These are phyloP conservation scores for Arctium minus DNA, from an alignment of 129 eudicot genomes.

Conservation along the genomic window DNA sequence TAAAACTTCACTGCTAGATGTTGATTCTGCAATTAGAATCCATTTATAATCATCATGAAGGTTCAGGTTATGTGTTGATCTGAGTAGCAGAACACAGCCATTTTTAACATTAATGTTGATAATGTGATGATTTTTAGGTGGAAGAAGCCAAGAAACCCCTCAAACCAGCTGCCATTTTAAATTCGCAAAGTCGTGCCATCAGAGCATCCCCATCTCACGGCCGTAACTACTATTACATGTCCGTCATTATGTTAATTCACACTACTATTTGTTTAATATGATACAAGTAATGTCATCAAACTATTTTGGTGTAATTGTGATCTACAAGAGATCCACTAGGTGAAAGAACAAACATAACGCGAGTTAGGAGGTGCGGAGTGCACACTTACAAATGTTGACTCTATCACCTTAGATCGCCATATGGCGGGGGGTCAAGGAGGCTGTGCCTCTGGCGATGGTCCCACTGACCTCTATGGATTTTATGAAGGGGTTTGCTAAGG, in stretches of 20 bases:
- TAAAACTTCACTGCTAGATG: constrained; percentile 11
- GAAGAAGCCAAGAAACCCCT: constrained; percentile 46
- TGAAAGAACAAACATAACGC: too few species aligned
- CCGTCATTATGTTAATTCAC: constrained; percentile 3
- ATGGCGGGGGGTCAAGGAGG: too few species aligned
- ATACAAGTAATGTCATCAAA: background rate
- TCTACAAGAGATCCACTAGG: too few species aligned
- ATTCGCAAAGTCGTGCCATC: constrained; percentile 21
- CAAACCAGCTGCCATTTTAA: constrained; percentile 22
- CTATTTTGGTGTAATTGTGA: too few species aligned
- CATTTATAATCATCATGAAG: background rate
- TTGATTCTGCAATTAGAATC: background rate
- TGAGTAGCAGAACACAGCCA: background rate
- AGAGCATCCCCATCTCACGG: constrained; percentile 19
- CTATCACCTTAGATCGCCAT: too few species aligned
- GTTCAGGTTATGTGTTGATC: background rate
- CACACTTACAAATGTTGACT: too few species aligned
- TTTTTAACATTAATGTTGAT: background rate
- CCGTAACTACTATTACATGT: constrained; percentile 41
- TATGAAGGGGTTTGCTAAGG: too few species aligned
- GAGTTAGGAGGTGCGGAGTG: too few species aligned
- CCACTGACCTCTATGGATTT: too few species aligned
- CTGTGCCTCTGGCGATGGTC: too few species aligned
- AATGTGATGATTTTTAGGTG: constrained; percentile 20
- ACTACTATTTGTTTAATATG: background rate